A percentile compares a stretch with the other conserved stretches of the same genome.
These are phyloP conservation scores for Mucor sp. DNA, from an alignment of 371 early-diverging fungal species.

Conservation along the genomic window DNA sequence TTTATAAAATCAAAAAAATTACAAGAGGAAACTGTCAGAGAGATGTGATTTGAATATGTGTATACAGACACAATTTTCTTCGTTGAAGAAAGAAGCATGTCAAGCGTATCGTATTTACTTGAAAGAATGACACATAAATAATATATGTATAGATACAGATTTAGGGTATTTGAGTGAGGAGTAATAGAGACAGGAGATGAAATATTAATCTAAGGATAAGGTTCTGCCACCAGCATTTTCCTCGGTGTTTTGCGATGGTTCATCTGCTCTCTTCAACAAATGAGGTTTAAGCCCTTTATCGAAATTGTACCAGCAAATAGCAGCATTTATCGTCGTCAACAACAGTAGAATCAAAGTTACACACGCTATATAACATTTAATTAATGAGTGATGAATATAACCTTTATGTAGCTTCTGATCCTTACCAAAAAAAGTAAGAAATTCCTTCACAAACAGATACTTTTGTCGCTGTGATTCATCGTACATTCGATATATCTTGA, in stretches of 20 bases:
- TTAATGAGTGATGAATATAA: background rate
- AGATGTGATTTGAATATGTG: no score
- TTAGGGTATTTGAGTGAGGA: background rate
- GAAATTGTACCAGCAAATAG: conserved; percentile 81
- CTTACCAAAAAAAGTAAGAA: conserved; percentile 88
- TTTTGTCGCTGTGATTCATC: conserved; percentile 57
- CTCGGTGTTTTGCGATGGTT: conserved; percentile 1
- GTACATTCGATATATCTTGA: conserved; percentile 83
- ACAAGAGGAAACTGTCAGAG: no score
- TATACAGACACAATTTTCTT: no score
- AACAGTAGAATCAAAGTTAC: conserved; percentile 67
- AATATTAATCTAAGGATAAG: conserved; percentile 22
- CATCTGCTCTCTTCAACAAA: conserved; percentile 10
- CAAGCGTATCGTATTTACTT: background rate
- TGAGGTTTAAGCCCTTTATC: conserved; percentile 77
- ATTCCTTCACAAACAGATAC: conserved; percentile 65
- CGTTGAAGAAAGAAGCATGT: no score
- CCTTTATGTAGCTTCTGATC: background rate
- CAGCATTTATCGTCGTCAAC: conserved; percentile 68
- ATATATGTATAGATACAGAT: background rate
- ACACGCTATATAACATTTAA: conserved; percentile 43
- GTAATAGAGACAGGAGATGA: background rate
- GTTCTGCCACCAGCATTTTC: conserved; percentile 18
- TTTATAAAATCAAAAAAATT: no score
- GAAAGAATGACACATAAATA: background rate